Percentiles rank a stretch among this genome's conserved stretches.
These are phyloP conservation scores for Pseudocohnilembus persalinus DNA, from an alignment of 169 alveolate genomes.

Conservation along the genomic window DNA sequence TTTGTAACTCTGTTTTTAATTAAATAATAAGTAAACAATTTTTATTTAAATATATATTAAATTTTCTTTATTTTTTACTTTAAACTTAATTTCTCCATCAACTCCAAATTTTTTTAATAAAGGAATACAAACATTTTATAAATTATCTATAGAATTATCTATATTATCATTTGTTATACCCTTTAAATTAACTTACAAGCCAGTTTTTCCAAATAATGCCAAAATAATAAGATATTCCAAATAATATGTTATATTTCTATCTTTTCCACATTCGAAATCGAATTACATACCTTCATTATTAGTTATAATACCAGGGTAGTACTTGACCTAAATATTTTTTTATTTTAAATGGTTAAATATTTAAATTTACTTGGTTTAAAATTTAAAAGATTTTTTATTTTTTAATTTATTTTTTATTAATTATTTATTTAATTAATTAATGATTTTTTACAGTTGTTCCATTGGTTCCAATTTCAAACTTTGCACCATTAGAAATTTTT, in stretches of 20 bases:
- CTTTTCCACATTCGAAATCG: conserved; percentile 59
- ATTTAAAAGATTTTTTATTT: no score
- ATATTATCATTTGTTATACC: conserved; percentile 73
- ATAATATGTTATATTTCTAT: conserved; percentile 71
- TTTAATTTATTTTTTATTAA: no score
- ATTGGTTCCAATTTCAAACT: conserved; percentile 51
- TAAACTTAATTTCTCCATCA: conserved; percentile 64
- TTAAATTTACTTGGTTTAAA: not conserved
- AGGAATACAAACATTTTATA: conserved; percentile 28
- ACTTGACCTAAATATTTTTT: conserved; percentile 19
- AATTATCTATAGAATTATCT: conserved; percentile 46
- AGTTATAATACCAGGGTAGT: conserved; percentile 68
- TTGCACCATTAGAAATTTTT: conserved; percentile 56
- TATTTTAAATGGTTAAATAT: no score
- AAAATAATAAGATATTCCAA: conserved; percentile 65
- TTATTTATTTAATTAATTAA: no score
- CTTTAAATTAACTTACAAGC: conserved; percentile 55
- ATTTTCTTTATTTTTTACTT: conserved; percentile 10
- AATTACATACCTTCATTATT: conserved; percentile 56
- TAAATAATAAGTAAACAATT: no score
- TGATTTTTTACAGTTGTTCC: conserved; percentile 41
- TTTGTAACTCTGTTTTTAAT: no score
- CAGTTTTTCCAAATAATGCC: conserved; percentile 70
- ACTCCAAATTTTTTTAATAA: conserved; percentile 53
- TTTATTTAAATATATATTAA: no score